Base-by-base conservation (phyloP, 2,329 filamentous ascomycete genomes). In the Fusarium nanum region DNA sequence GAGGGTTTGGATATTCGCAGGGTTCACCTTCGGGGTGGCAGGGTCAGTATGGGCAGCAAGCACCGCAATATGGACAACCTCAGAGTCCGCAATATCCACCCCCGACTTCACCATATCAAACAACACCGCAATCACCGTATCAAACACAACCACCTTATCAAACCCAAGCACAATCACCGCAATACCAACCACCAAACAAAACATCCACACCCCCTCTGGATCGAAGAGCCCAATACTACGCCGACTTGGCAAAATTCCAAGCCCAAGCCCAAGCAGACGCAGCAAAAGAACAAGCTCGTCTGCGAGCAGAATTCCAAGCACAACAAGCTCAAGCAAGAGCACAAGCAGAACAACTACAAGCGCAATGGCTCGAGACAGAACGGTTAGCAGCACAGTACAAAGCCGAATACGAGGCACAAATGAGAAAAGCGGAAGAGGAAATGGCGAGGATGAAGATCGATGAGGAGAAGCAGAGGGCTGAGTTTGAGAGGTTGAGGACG, bases 321-420 rank as follows among this genome's bases (percentile, higher is more conserved):
- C 27, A 18, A 14, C 50, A 13, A 8, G 44, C 46, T 2, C 28
- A 59, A n/a, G 41, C 53, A 34, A 60, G 60, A 22, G 42, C 52
- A 2, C 52, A 72, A 4, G 25, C 52, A 1, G 59, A 62, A n/a
- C 69, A 73, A 11, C 56, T 64, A 8, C 60, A 71, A 10, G 20
- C 67, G 0, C 73, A 74, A 30, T 70, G 69, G 57, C 67, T 60
- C 13, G 61, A 71, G 20, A 72, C 73, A 9, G 73, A 75, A 30
- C 53, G 55, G 14, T 25, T 75, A 6, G 73, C 73, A 16, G 70
- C 72, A 5, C 68, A 69, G 22, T 75, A 66, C 27, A 67, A 68
- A 14, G 62, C 62, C 10, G 67, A 75, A 11, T 62, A 62, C 8
- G 70, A 72, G 6, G 54, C 50, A 18, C 64, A 67, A n/a, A 55